A percentile compares a stretch with the other conserved stretches of the same genome.
Conservation (phyloP, 177 flowering plant species). For the Vitis hybrid region DNA sequence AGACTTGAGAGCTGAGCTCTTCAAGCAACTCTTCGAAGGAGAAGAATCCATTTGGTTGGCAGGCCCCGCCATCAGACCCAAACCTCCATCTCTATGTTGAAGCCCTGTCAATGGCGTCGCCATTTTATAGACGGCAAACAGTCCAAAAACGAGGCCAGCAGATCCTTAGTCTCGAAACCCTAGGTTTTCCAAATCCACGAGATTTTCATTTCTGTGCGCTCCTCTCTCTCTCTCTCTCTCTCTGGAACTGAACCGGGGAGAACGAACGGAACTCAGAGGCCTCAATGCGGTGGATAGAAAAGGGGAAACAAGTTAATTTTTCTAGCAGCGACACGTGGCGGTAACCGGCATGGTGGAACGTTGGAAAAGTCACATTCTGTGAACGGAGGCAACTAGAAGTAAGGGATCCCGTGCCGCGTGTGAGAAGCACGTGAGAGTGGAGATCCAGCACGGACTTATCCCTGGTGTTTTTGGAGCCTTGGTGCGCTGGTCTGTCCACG, state of each 20-base stretch:
- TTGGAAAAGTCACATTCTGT: no score
- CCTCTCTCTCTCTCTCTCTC: conserved; percentile 1
- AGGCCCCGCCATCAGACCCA: conserved; percentile 51
- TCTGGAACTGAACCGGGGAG: no score
- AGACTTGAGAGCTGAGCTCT: conserved; percentile 41
- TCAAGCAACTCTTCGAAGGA: conserved; percentile 21
- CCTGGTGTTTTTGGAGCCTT: not conserved
- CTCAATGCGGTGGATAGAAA: no score
- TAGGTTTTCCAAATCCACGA: not conserved
- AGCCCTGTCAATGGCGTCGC: conserved; percentile 69
- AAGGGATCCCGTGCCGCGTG: no score
- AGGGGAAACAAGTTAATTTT: no score
- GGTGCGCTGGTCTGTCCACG: conserved; percentile 4
- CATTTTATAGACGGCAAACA: conserved; percentile 29
- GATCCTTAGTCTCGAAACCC: conserved; percentile 16
- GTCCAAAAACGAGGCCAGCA: not conserved
- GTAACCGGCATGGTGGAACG: no score
- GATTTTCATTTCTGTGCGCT: not conserved
- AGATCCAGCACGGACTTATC: no score
- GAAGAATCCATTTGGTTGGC: conserved; percentile 37
- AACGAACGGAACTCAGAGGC: no score
- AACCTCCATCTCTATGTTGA: conserved; percentile 45
- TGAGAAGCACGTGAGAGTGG: no score
- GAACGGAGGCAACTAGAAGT: no score
- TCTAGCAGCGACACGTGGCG: no score